phyloP scores from a whole-genome alignment of 139 green algal species.

The Chlamydomonas schloesseri region DNA sequence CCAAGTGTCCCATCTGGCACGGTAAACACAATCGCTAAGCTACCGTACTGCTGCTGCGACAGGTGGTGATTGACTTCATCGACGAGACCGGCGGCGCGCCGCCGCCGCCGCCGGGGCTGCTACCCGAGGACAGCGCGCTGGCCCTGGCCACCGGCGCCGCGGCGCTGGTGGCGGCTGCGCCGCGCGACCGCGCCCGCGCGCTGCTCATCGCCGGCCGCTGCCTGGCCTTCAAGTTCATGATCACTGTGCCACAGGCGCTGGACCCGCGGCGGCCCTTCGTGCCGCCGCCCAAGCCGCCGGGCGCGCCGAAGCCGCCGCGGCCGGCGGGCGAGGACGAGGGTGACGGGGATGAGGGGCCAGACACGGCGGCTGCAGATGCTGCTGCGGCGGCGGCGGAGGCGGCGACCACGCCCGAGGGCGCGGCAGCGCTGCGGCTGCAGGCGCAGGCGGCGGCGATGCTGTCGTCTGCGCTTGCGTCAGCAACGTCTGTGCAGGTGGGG shows the following conservation, averaged over 20 bases:
- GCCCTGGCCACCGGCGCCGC: conserved; percentile 40
- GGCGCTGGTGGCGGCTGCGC: conserved; percentile 11
- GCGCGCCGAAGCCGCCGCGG: background rate
- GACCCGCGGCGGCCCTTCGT: conserved; percentile 28
- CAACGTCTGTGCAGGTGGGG: background rate
- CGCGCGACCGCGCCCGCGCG: conserved; percentile 6
- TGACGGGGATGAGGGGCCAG: background rate
- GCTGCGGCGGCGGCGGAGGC: background rate
- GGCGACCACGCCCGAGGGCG: background rate
- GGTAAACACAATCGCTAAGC: too few relatives aligned
- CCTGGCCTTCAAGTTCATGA: conserved; percentile 48
- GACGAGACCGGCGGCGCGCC: conserved; percentile 35
- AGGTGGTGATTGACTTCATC: conserved; percentile 56
- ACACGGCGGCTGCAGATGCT: background rate
- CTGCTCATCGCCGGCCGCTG: conserved; percentile 44
- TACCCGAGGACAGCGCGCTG: conserved; percentile 51
- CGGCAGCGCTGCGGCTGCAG: conserved; percentile 9
- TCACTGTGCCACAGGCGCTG: background rate
- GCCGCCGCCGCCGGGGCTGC: conserved; percentile 14
- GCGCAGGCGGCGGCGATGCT: conserved; percentile 39
- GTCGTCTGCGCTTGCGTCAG: background rate
- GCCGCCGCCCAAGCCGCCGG: conserved; percentile 6
- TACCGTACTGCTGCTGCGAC: too few relatives aligned
- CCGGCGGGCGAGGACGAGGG: background rate
- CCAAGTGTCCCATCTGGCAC: too few relatives aligned